A percentile compares a stretch with the other conserved stretches of the same genome.
These are phyloP conservation scores for Bonia amplexicaulis DNA, from an alignment of 176 grass and related monocot species.

Conservation along the genomic window DNA sequence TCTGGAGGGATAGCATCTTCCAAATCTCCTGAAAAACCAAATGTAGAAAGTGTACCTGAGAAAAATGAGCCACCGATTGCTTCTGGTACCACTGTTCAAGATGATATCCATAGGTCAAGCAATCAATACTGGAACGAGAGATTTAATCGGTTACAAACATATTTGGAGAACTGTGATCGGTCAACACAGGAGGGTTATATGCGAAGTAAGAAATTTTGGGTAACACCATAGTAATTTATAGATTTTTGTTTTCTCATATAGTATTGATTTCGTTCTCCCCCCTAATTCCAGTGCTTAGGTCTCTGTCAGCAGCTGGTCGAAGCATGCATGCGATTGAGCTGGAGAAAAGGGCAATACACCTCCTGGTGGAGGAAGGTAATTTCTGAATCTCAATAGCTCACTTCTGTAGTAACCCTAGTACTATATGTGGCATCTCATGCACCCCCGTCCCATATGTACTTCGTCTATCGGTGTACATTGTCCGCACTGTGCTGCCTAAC, in stretches of 20 bases:
- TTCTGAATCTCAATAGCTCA: neutral
- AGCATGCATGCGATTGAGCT: slow-evolving; percentile 78
- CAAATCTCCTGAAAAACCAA: slow-evolving; percentile 21
- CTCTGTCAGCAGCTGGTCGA: slow-evolving; percentile 64
- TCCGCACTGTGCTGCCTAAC: neutral
- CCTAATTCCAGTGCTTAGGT: slow-evolving; percentile 62
- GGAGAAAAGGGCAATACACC: slow-evolving; percentile 87
- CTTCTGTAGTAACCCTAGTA: neutral
- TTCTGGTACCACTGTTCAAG: neutral
- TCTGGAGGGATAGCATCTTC: slow-evolving; percentile 10
- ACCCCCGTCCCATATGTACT: neutral
- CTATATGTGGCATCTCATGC: neutral
- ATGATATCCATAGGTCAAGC: slow-evolving; percentile 26
- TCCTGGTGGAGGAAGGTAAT: slow-evolving; percentile 92
- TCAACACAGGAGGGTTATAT: slow-evolving; percentile 88
- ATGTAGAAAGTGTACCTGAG: neutral
- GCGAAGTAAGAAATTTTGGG: slow-evolving; percentile 55
- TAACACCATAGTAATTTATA: slow-evolving; percentile 11
- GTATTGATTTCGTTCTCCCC: slow-evolving; percentile 12
- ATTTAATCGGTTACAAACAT: slow-evolving; percentile 62
- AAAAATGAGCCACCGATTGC: slow-evolving; percentile 24
- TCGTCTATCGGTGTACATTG: neutral
- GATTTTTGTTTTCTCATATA: neutral
- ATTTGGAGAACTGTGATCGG: slow-evolving; percentile 66
- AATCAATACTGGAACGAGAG: slow-evolving; percentile 64